phyloP scores from a whole-genome alignment of 176 grass and related monocot species.

The Tillandsia fasciculata region DNA sequence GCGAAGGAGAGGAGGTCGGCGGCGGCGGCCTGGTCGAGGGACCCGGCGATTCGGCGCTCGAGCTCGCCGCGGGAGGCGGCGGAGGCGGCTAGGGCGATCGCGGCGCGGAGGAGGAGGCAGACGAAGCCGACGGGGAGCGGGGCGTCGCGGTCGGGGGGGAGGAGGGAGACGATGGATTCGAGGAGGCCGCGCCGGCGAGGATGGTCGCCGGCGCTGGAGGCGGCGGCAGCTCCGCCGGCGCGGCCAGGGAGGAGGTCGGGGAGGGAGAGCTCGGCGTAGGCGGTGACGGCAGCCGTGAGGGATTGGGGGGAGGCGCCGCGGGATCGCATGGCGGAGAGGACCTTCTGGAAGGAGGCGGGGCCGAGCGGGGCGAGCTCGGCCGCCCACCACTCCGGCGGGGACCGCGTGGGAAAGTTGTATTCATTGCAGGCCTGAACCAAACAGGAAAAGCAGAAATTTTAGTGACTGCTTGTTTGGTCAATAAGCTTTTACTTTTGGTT shows the following conservation, averaged over 20 bases:
- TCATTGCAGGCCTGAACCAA: conserved; percentile 46
- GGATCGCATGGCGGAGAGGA: conserved; percentile 37
- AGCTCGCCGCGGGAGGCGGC: conserved; percentile 38
- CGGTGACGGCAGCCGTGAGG: conserved; percentile 24
- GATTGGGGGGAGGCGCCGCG: conserved; percentile 26
- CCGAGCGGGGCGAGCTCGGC: conserved; percentile 32
- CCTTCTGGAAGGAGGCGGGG: conserved; percentile 43
- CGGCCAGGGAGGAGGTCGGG: conserved; percentile 14
- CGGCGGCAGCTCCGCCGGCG: not conserved
- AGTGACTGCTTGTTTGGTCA: not conserved
- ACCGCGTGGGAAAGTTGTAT: conserved; percentile 35
- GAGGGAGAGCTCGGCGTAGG: conserved; percentile 40
- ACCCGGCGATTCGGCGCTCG: conserved; percentile 46
- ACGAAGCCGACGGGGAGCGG: conserved; percentile 46
- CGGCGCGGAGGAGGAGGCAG: conserved; percentile 51
- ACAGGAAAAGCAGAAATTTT: not conserved
- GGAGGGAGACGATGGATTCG: conserved; percentile 36
- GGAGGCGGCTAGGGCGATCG: conserved; percentile 21
- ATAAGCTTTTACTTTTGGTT: not conserved
- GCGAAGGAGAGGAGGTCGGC: conserved; percentile 45
- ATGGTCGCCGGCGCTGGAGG: not conserved
- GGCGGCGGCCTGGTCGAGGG: conserved; percentile 46
- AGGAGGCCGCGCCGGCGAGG: conserved; percentile 21
- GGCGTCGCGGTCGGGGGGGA: conserved; percentile 29
- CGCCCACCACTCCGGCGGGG: conserved; percentile 50